Base-by-base conservation (phyloP, 2,329 filamentous ascomycete genomes). In the Verticillium tricorpus region DNA sequence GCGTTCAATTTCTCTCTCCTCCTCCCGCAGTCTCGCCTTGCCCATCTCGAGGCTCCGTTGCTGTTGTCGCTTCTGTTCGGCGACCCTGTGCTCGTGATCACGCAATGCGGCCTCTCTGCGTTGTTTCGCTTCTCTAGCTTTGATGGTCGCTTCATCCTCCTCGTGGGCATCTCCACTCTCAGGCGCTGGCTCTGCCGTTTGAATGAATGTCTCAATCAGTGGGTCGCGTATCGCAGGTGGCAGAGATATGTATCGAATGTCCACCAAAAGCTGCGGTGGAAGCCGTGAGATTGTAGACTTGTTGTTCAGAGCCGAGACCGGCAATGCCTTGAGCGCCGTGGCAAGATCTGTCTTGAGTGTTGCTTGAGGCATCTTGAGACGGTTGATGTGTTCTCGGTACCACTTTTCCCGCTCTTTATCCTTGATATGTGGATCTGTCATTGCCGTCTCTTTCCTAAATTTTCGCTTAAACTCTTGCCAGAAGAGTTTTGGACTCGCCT, bases 391-490 rank as follows among this genome's bases (percentile, higher is more conserved):
- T 62, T 95, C 91, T 61, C 91, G 84, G 72, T 94, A 96, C 59
- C 86, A 80, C 75, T 90, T 93, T 71, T 96, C 92, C 37, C 89
- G 84, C 59, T 94, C 91, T 73, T 89, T 92, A 69, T 94, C 92
- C 37, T 80, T 78, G 28, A 93, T 80, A 58, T 82, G 84, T 34
- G 85, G 79, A 63, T 94, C 90, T 64, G 89, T 90, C 90, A 99
- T 93, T 59, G 88, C 84, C 0, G 85, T 75, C 66, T 96, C 93
- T 66, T 90, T 93, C 67, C 89, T 90, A 76, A 87, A 95, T 72
- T 97, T 99, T 37, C 95, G 84, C 69, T 91, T 92, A 77, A 99
- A 99, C 73, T 99, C 95, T 0, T 92, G 89, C 95, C 95, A 99
- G 80, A 96, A 99, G 1, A 99, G 82, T 76, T 97, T 98, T 0